phyloP scores from a whole-genome alignment of 768 basidiomycete genomes.

The Collybiopsis confluens region DNA sequence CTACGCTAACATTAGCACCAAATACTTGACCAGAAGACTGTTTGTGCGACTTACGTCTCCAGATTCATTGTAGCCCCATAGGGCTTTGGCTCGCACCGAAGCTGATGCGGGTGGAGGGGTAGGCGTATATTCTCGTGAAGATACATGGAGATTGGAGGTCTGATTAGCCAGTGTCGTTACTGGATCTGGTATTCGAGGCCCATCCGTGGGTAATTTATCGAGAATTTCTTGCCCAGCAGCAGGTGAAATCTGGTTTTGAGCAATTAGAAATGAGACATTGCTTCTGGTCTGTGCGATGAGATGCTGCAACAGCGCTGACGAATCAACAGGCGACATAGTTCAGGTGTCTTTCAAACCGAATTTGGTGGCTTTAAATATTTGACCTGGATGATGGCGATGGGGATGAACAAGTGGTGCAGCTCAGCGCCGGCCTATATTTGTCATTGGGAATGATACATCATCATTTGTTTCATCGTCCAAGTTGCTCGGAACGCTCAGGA shows the following conservation, averaged over 20 bases:
- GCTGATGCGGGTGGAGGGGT: constrained; percentile 10
- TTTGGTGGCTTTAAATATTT: no score
- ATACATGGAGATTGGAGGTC: constrained; percentile 16
- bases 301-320: constrained; percentile 49
- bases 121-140: constrained; percentile 9
- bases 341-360: no score
- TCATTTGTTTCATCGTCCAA: no score
- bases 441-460: no score
- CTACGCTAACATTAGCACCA: constrained; percentile 28
- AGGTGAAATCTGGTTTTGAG: constrained; percentile 48
- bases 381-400: no score
- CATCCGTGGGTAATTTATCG: neutral
- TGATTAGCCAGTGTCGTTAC: constrained; percentile 9
- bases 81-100: constrained; percentile 42
- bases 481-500: no score
- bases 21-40: constrained; percentile 4
- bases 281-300: constrained; percentile 52
- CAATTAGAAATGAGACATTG: constrained; percentile 54
- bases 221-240: constrained; percentile 46
- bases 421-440: no score
- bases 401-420: no score
- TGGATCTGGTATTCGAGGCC: constrained; percentile 1
- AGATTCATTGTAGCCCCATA: constrained; percentile 67
- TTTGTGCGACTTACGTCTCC: constrained; percentile 34
- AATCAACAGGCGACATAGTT: neutral